A percentile compares a stretch with the other conserved stretches of the same genome.
These are phyloP conservation scores for Quercus tomentella DNA, from an alignment of 331 rosid species.

Conservation along the genomic window DNA sequence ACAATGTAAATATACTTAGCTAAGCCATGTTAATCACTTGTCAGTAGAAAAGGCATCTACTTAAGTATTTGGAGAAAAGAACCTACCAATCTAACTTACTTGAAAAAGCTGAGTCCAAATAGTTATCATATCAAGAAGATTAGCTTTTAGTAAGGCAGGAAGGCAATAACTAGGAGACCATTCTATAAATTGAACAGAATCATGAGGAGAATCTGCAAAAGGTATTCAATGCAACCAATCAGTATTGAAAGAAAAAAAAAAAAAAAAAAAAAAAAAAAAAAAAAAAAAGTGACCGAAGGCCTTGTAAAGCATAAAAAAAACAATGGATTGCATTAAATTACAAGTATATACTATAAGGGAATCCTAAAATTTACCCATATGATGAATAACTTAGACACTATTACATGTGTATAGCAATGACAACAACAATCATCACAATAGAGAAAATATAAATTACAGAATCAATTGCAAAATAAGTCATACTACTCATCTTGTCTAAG, in stretches of 20 bases:
- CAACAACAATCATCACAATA: no score
- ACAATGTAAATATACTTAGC: neutral
- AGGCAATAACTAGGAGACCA: slow-evolving; percentile 90
- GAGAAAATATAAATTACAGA: neutral
- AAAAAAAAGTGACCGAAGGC: neutral
- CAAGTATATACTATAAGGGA: neutral
- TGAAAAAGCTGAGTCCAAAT: slow-evolving; percentile 94
- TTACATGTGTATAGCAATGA: no score
- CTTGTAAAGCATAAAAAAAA: no score
- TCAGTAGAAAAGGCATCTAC: neutral
- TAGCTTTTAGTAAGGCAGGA: slow-evolving; percentile 70
- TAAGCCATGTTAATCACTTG: neutral
- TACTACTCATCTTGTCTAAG: neutral
- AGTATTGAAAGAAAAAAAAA: neutral
- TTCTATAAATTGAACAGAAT: slow-evolving; percentile 85
- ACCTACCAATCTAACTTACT: slow-evolving; percentile 36
- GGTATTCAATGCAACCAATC: slow-evolving; percentile 13
- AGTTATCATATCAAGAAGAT: slow-evolving; percentile 91
- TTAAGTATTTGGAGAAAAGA: neutral
- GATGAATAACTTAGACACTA: neutral
- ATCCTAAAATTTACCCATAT: slow-evolving; percentile 3
- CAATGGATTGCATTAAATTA: neutral
- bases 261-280: neutral
- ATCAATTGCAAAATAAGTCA: neutral
- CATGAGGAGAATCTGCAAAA: slow-evolving; percentile 76